Base-by-base conservation (phyloP, 495 filamentous ascomycete species). In the Aspergillus panamensis region DNA sequence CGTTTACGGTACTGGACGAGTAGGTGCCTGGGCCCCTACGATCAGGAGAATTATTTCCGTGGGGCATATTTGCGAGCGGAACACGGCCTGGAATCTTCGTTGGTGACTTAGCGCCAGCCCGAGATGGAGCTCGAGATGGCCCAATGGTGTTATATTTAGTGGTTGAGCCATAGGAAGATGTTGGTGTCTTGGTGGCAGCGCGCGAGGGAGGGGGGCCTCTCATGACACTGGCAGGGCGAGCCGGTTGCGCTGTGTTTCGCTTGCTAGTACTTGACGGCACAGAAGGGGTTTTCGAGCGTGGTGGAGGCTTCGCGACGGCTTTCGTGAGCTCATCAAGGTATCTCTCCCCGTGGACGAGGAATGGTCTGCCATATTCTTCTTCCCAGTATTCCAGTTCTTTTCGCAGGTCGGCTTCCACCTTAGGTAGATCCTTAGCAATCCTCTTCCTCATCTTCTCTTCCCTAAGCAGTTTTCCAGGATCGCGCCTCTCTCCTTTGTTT, bases 401-500 rank as follows among this genome's bases (percentile, higher is more conserved):
- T 59, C 82, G 84, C 42, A 99, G 77, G 9, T 97, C 92, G 0
- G 79, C 78, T 52, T 91, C 88, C 14, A 99, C 78, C 71, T 94
- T 97, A 6, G 94, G 94, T 43, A 99, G 78, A 61, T 99, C 94
- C 72, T 97, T 97, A 14, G 91, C 80, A 57, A 97, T 96, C 25
- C 92, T 79, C 81, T 97, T 99, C 40, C 94, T 84, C 90, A 96
- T 94, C 80, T 96, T 97, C 76, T 99, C 94, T 67, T 99, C 94
- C 21, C 94, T 82, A 30, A 99, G 76, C n/a, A 99, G 79, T 70
- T 95, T 91, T 29, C 90, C 92, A 0, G 94, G 94, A 70, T 99
- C 94, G 63, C 94, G 88, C 65, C 84, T 86, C 70, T 96, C 91
- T 49, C 91, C 89, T 73, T 93, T 96, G 54, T 87, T 84, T 3